Evolutionary conservation across 169 alveolate genomes (phyloP).

Genomic region (Fabrea salina): DNA sequence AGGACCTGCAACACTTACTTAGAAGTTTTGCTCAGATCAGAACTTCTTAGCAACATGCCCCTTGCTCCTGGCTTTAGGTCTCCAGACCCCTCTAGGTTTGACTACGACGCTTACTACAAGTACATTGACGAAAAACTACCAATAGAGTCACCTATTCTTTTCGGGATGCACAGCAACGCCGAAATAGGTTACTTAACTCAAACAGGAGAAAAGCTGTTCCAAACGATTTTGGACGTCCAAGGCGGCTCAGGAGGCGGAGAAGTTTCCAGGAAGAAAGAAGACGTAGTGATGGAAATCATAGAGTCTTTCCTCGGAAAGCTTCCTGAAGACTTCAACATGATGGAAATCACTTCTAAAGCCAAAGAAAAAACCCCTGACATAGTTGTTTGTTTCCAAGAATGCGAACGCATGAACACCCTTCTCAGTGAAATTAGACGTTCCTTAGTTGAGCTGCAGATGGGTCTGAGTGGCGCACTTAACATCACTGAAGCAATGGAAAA

Average conservation of each 20-base stretch:
- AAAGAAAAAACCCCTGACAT: constrained; percentile 86
- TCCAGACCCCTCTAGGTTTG: constrained; percentile 93
- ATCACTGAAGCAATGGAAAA: constrained; percentile 94
- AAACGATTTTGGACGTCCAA: constrained; percentile 74
- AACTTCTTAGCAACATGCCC: constrained; percentile 80
- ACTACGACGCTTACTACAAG: constrained; percentile 85
- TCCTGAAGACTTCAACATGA: constrained; percentile 80
- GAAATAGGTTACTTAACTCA: constrained; percentile 93
- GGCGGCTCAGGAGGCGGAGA: constrained; percentile 65
- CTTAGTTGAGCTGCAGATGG: constrained; percentile 86
- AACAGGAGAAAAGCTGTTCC: constrained; percentile 85
- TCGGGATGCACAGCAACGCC: constrained; percentile 95
- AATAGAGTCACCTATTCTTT: constrained; percentile 88
- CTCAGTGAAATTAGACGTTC: constrained; percentile 84
- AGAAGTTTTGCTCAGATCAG: constrained; percentile 88
- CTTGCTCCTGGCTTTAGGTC: constrained; percentile 91
- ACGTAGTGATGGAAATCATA: constrained; percentile 77
- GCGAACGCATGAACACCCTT: constrained; percentile 91
- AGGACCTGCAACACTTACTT: constrained; percentile 93
- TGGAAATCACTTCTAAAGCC: constrained; percentile 64
- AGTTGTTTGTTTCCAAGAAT: constrained; percentile 92
- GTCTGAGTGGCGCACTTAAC: constrained; percentile 79
- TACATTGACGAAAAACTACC: constrained; percentile 94
- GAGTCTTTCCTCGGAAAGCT: constrained; percentile 73
- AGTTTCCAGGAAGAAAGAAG: constrained; percentile 78